Conservation (phyloP, 148 eudicot species). For the Vaccinium myrtillus region DNA sequence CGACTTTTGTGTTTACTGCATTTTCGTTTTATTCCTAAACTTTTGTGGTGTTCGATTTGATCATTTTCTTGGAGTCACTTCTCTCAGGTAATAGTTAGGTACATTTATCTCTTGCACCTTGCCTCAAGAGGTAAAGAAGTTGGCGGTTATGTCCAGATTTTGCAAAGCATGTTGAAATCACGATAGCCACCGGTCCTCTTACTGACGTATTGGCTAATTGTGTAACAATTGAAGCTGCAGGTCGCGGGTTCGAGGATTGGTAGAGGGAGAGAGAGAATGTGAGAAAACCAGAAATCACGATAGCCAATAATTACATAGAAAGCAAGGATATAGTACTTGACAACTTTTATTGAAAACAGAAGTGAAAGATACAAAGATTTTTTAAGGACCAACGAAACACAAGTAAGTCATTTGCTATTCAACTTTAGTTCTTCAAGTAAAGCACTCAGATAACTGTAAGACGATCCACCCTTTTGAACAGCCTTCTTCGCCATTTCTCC, state of each 20-base stretch:
- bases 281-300: not conserved
- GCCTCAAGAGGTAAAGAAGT: not conserved
- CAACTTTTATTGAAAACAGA: not conserved
- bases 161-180: not conserved
- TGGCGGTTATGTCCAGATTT: not conserved
- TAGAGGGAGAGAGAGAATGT: too few species aligned
- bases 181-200: not conserved
- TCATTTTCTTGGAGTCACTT: not conserved
- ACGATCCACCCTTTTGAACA: slow-evolving; percentile 13
- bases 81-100: not conserved
- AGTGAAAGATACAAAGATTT: not conserved
- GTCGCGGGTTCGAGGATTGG: too few species aligned
- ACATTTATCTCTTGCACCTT: not conserved
- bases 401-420: slow-evolving; percentile 17
- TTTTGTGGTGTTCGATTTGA: not conserved
- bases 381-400: not conserved
- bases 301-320: not conserved
- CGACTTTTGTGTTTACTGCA: too few species aligned
- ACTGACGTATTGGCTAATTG: too few species aligned
- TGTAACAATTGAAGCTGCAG: too few species aligned
- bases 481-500: slow-evolving; percentile 12
- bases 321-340: not conserved
- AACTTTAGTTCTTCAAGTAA: slow-evolving; percentile 10
- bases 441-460: slow-evolving; percentile 7
- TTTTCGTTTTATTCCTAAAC: too few species aligned